Evolutionary conservation across 2,329 filamentous ascomycete species (phyloP).

Genomic region (Emergomyces africanus): DNA sequence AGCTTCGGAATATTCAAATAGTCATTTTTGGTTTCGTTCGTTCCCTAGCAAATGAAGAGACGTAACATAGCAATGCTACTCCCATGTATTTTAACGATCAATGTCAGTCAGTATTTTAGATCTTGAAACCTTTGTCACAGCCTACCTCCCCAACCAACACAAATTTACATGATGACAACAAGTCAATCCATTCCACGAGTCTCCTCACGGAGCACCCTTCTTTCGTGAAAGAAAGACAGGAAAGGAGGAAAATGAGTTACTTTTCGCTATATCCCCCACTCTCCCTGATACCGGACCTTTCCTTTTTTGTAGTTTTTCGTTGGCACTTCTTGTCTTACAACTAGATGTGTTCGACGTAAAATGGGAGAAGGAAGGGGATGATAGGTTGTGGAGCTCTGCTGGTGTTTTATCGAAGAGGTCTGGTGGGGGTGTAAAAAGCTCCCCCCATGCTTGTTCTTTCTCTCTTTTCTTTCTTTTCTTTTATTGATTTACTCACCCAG

Average conservation of each 20-base stretch:
- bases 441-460: slow-evolving; percentile 2
- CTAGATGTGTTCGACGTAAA: neutral
- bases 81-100: neutral
- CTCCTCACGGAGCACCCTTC: slow-evolving; percentile 27
- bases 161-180: slow-evolving; percentile 42
- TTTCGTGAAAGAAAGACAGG: slow-evolving; percentile 15
- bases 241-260: neutral
- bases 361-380: slow-evolving; percentile 20
- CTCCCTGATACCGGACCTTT: slow-evolving; percentile 34
- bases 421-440: neutral
- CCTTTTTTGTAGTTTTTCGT: neutral
- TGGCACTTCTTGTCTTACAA: neutral
- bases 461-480: slow-evolving; percentile 10
- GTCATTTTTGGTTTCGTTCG: neutral
- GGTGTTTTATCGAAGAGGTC: slow-evolving; percentile 12
- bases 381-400: slow-evolving; percentile 32
- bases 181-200: slow-evolving; percentile 52
- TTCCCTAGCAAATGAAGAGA: neutral
- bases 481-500: slow-evolving; percentile 12
- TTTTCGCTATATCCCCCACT: slow-evolving; percentile 13
- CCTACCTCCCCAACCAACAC: slow-evolving; percentile 4
- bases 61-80: neutral
- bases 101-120: neutral
- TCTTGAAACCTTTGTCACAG: neutral
- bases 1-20: neutral